These are phyloP conservation scores for Hypoxylon crocopeplum DNA, from an alignment of 495 filamentous ascomycete species.

Conservation along the genomic window DNA sequence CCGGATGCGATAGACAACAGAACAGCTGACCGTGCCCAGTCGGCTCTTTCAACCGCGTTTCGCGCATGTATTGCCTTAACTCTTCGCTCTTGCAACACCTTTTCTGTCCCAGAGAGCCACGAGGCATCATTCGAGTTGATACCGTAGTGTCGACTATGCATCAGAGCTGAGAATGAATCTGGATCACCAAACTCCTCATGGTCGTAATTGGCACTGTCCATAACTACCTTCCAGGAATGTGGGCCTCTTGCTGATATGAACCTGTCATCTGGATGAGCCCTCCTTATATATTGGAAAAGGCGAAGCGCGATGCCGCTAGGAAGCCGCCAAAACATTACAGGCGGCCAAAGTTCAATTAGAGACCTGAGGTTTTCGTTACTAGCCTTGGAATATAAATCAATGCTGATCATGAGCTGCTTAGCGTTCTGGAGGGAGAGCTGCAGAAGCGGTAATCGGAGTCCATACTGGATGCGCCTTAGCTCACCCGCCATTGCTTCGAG, in stretches of 20 bases:
- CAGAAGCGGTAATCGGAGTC: constrained; percentile 4
- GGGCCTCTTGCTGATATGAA: neutral
- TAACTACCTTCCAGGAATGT: neutral
- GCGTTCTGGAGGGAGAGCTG: neutral
- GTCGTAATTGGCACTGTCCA: neutral
- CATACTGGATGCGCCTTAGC: neutral
- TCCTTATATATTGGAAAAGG: neutral
- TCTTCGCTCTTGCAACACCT: constrained; percentile 10
- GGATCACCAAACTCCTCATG: neutral
- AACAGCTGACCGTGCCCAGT: constrained; percentile 29
- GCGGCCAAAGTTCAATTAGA: neutral
- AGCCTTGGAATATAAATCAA: neutral
- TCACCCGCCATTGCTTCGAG: neutral
- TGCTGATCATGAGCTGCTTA: neutral
- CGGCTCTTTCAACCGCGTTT: constrained; percentile 8
- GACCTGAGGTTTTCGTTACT: neutral
- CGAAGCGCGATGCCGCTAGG: constrained; percentile 3
- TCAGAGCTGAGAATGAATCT: constrained; percentile 1
- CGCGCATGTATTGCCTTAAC: constrained; percentile 7
- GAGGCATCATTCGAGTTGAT: neutral
- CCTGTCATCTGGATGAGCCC: neutral
- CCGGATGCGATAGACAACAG: constrained; percentile 32
- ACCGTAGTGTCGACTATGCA: neutral
- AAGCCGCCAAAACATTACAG: constrained; percentile 5
- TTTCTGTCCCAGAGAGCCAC: neutral